phyloP scores from a whole-genome alignment of 768 basidiomycete genomes.

The Agaricus sinodeliciosus region DNA sequence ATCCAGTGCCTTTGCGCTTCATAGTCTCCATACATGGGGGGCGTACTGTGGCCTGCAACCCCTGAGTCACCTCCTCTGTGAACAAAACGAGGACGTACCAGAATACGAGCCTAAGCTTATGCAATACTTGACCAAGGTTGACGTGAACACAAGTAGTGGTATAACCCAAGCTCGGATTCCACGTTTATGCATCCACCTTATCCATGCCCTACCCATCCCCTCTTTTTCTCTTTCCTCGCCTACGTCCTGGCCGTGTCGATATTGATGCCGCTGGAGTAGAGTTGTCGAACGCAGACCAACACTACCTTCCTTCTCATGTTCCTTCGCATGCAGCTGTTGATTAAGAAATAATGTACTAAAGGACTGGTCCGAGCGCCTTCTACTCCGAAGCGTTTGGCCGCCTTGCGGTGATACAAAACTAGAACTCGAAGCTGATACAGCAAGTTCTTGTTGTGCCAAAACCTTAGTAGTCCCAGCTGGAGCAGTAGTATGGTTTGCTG shows the following conservation, averaged over 20 bases:
- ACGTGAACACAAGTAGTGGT: constrained; percentile 44
- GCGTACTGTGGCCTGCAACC: constrained; percentile 51
- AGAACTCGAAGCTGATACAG: constrained; percentile 1
- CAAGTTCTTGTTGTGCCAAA: neutral
- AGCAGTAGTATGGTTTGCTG: neutral
- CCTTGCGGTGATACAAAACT: neutral
- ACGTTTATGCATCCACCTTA: constrained; percentile 75
- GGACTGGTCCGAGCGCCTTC: constrained; percentile 5
- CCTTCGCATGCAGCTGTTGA: constrained; percentile 22
- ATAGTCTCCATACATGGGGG: constrained; percentile 88
- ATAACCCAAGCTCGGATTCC: constrained; percentile 55
- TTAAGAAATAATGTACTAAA: constrained; percentile 35
- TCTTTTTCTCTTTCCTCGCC: constrained; percentile 18
- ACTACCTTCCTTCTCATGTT: constrained; percentile 11
- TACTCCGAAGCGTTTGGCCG: neutral
- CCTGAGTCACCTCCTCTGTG: neutral
- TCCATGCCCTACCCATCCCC: constrained; percentile 53
- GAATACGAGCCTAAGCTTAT: constrained; percentile 78
- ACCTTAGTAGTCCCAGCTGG: neutral
- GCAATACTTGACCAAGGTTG: constrained; percentile 57
- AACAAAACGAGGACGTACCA: constrained; percentile 40
- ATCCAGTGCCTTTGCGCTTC: constrained; percentile 96
- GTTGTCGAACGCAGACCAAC: constrained; percentile 3
- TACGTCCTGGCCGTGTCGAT: constrained; percentile 14
- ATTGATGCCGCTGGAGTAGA: neutral